Percentiles rank a stretch among this genome's conserved stretches.
Evolutionary conservation across 2,329 filamentous ascomycete genomes (phyloP).

Genomic region (Fusarium sp.): DNA sequence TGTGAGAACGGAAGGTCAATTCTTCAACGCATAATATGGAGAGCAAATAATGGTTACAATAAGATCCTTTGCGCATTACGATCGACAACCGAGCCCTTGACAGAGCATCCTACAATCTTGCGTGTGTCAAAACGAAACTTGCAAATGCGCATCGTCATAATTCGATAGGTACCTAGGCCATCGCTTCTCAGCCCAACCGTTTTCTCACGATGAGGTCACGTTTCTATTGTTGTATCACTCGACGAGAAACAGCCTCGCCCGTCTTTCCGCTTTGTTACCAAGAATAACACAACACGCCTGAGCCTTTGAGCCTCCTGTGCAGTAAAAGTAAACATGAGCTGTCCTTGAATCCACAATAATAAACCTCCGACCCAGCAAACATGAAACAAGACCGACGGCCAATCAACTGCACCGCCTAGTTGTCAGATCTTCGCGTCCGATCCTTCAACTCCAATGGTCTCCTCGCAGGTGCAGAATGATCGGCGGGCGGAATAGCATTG

Average conservation of each 20-base stretch:
- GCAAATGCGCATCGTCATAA: constrained; percentile 15
- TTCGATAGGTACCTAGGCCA: not conserved
- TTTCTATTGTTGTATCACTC: constrained; percentile 30
- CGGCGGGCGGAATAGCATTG: constrained; percentile 35
- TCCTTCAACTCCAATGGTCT: constrained; percentile 24
- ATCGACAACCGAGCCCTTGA: constrained; percentile 26
- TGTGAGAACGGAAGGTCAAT: not conserved
- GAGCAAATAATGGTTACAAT: not conserved
- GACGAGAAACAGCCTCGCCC: constrained; percentile 20
- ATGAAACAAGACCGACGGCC: constrained; percentile 39
- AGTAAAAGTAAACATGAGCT: constrained; percentile 5
- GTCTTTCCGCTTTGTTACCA: constrained; percentile 2
- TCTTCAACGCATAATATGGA: not conserved
- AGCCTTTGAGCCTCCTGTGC: not conserved
- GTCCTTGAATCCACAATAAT: constrained; percentile 11
- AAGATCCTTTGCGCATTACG: constrained; percentile 30
- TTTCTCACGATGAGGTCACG: constrained; percentile 5
- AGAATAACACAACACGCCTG: constrained; percentile 9
- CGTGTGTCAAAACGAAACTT: constrained; percentile 6
- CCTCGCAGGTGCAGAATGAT: constrained; percentile 42
- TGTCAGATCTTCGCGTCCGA: constrained; percentile 23
- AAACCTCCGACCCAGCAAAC: constrained; percentile 28
- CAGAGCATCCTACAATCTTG: constrained; percentile 8
- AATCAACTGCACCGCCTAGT: constrained; percentile 25
- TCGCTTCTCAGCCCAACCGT: constrained; percentile 16